Percentiles rank a stretch among this genome's conserved stretches.
Evolutionary conservation across 176 grass and related monocot species (phyloP).

Genomic region (Tillandsia leiboldiana): DNA sequence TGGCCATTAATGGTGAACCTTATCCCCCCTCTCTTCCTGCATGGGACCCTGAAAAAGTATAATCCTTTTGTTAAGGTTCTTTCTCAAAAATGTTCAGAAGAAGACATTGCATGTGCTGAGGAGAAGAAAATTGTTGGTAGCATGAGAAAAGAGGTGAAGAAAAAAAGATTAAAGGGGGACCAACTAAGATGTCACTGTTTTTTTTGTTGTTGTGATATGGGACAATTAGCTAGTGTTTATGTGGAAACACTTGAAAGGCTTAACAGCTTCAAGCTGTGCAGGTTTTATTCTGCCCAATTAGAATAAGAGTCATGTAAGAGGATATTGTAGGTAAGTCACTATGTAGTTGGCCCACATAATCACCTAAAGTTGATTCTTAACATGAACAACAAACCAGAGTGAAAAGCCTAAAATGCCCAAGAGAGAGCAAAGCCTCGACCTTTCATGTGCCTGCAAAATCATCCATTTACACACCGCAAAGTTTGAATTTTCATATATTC

Average conservation of each 20-base stretch:
- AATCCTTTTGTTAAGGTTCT: too few relatives aligned
- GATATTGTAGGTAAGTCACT: too few relatives aligned
- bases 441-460: too few relatives aligned
- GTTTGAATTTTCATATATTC: too few relatives aligned
- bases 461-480: too few relatives aligned
- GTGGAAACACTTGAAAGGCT: too few relatives aligned
- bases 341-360: neutral
- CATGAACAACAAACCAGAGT: neutral
- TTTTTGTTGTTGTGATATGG: too few relatives aligned
- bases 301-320: too few relatives aligned
- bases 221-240: too few relatives aligned
- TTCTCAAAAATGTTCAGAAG: neutral
- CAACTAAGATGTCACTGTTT: too few relatives aligned
- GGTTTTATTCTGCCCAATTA: too few relatives aligned
- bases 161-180: neutral
- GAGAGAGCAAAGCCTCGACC: neutral
- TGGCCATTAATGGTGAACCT: constrained; percentile 61
- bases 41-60: constrained; percentile 37
- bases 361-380: neutral
- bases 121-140: neutral
- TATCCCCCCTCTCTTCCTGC: constrained; percentile 50
- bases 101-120: neutral
- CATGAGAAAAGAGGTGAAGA: neutral
- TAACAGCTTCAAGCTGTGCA: too few relatives aligned
- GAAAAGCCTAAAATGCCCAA: neutral